phyloP scores from a whole-genome alignment of 139 green algal genomes.

The Chloropicon primus region DNA sequence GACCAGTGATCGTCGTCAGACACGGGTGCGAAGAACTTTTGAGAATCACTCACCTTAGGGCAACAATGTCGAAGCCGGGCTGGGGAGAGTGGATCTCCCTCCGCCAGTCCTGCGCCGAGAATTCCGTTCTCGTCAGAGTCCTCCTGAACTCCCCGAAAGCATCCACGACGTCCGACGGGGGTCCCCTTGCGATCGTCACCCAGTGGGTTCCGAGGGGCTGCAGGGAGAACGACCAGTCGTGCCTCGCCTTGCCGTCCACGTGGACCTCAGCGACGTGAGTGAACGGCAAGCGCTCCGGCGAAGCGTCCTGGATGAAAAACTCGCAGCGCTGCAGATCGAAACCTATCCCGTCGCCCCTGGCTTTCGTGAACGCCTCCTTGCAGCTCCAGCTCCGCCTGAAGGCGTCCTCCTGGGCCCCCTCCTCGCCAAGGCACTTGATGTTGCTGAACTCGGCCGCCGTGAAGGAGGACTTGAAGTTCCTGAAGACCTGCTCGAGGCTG shows the following conservation, averaged over 20 bases:
- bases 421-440: conserved; percentile 10
- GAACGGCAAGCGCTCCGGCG: neutral
- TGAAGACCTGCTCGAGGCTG: conserved; percentile 9
- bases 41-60: no score
- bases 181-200: conserved; percentile 39
- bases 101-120: neutral
- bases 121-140: neutral
- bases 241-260: conserved; percentile 16
- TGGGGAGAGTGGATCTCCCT: neutral
- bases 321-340: conserved; percentile 43
- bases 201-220: conserved; percentile 44
- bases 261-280: neutral
- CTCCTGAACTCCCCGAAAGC: conserved; percentile 5
- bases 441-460: conserved; percentile 23
- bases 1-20: no score
- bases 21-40: no score
- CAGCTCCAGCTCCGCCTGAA: conserved; percentile 60
- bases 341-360: conserved; percentile 50
- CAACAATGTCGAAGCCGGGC: neutral
- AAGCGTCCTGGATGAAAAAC: conserved; percentile 25
- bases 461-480: conserved; percentile 10
- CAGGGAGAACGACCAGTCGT: conserved; percentile 33
- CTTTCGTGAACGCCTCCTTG: conserved; percentile 78
- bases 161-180: conserved; percentile 35
- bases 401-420: conserved; percentile 26